These are phyloP conservation scores for Saururus chinensis DNA, from an alignment of 164 flowering plant genomes.

Conservation along the genomic window DNA sequence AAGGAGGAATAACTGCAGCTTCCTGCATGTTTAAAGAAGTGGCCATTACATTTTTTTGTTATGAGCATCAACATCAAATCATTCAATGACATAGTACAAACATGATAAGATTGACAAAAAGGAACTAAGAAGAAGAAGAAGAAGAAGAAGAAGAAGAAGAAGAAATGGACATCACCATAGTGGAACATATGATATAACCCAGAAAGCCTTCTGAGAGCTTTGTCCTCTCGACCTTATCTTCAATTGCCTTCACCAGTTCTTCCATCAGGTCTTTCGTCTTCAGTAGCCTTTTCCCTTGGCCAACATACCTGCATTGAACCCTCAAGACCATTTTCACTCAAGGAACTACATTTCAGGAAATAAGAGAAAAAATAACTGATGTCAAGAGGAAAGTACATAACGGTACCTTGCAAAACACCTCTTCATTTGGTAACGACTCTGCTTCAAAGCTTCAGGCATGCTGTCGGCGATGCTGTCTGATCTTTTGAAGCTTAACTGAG, in stretches of 20 bases:
- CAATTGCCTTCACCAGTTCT: conserved; percentile 55
- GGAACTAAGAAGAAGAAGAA: background rate
- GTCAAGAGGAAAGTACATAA: background rate
- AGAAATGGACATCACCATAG: conserved; percentile 38
- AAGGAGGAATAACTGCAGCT: conserved; percentile 87
- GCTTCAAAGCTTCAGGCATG: conserved; percentile 76
- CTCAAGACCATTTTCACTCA: background rate
- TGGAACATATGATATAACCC: conserved; percentile 65
- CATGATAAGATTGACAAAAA: background rate
- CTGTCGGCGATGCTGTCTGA: conserved; percentile 56
- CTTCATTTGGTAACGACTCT: conserved; percentile 71
- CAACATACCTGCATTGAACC: conserved; percentile 29
- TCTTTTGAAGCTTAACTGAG: conserved; percentile 26
- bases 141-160: background rate
- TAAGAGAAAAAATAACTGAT: background rate
- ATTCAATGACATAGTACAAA: background rate
- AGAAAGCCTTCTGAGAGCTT: conserved; percentile 60
- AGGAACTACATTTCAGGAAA: background rate
- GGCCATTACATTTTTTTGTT: too few relatives aligned
- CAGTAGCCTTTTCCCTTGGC: conserved; percentile 59
- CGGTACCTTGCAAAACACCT: conserved; percentile 57
- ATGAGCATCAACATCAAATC: too few relatives aligned
- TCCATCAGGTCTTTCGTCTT: conserved; percentile 54
- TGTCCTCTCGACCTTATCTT: conserved; percentile 51
- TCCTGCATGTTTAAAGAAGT: conserved; percentile 38